Evolutionary conservation across 1,284 basidiomycete genomes (phyloP).

Genomic region (Heterobasidion annosum): DNA sequence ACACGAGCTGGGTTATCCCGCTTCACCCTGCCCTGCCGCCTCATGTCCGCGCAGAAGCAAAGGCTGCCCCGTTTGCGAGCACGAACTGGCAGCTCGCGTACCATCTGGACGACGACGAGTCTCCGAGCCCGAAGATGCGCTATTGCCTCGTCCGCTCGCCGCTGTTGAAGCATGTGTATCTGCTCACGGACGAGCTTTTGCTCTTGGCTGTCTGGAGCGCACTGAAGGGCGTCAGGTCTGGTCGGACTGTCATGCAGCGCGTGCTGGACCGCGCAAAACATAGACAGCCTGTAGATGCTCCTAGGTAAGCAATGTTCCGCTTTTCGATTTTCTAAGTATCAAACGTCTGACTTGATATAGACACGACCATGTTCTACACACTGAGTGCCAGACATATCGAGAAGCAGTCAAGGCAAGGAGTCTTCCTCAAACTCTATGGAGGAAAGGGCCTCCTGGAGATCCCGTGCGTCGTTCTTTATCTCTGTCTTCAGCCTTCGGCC

Average conservation of each 20-base stretch:
- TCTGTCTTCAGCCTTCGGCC: too few relatives aligned
- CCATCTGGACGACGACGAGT: neutral
- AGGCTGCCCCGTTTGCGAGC: neutral
- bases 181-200: constrained; percentile 1
- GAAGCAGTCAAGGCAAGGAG: neutral
- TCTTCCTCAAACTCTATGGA: neutral
- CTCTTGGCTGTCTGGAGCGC: neutral
- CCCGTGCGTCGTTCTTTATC: neutral
- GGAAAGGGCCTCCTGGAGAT: neutral
- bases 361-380: neutral
- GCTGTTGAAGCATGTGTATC: neutral
- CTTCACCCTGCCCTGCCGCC: constrained; percentile 14
- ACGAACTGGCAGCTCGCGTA: constrained; percentile 1
- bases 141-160: neutral
- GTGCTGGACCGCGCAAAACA: neutral
- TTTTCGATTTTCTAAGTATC: neutral
- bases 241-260: neutral
- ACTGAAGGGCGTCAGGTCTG: neutral
- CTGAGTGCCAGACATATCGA: neutral
- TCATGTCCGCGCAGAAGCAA: neutral
- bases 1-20: constrained; percentile 18
- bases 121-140: neutral
- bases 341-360: neutral
- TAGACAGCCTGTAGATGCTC: neutral
- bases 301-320: neutral